phyloP scores from a whole-genome alignment of 2,329 filamentous ascomycete species.

The Plectosphaerella sp. region DNA sequence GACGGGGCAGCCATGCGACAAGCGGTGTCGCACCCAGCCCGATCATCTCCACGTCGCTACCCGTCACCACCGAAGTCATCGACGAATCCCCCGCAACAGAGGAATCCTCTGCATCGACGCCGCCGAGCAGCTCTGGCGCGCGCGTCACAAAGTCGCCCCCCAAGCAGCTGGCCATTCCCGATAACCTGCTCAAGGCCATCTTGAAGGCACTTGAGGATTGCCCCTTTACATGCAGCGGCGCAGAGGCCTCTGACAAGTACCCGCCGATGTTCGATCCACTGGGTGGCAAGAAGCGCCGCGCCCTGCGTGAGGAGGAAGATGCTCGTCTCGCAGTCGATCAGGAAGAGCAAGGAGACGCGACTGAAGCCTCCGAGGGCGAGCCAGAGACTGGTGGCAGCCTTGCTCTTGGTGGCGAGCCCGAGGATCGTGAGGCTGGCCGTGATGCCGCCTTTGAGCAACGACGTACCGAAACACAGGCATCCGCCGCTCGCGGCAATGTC shows the following conservation, averaged over 20 bases:
- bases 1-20: constrained; percentile 73
- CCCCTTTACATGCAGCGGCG: constrained; percentile 22
- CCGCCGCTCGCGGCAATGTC: constrained; percentile 47
- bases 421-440: constrained; percentile 62
- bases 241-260: constrained; percentile 9
- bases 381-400: constrained; percentile 78
- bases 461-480: neutral
- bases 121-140: neutral
- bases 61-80: constrained; percentile 45
- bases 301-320: constrained; percentile 70
- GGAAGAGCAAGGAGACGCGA: constrained; percentile 40
- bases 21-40: constrained; percentile 81
- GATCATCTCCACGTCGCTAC: constrained; percentile 58
- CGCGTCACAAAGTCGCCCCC: neutral
- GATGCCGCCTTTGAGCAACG: constrained; percentile 52
- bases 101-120: constrained; percentile 16
- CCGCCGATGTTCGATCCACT: constrained; percentile 80
- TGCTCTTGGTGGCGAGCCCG: constrained; percentile 87
- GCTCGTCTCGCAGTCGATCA: constrained; percentile 41
- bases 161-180: constrained; percentile 8
- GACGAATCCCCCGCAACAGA: constrained; percentile 37
- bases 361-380: constrained; percentile 62
- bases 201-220: constrained; percentile 32
- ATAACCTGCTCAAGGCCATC: constrained; percentile 26
- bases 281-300: constrained; percentile 76